Conservation (phyloP, 306 rosid species). For the Cyclanthera cordifolia region DNA sequence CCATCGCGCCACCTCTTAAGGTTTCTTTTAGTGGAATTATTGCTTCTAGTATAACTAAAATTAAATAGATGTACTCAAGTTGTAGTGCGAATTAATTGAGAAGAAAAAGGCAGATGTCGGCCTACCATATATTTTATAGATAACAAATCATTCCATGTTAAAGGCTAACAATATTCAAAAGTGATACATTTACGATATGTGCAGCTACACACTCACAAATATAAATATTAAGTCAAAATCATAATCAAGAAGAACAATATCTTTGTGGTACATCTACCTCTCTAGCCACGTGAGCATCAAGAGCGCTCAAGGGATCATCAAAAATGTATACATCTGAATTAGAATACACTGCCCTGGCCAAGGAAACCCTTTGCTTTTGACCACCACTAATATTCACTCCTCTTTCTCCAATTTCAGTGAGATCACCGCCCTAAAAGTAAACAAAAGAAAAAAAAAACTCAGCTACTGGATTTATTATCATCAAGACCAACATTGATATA, state of each 20-base stretch:
- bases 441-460: constrained; percentile 8
- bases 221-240: background rate
- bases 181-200: background rate
- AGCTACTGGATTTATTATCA: background rate
- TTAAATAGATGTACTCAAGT: background rate
- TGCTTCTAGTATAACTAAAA: background rate
- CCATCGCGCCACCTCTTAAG: no score
- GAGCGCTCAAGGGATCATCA: constrained; percentile 92
- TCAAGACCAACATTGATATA: constrained; percentile 7
- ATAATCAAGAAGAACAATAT: background rate
- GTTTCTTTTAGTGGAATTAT: background rate
- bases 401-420: constrained; percentile 89
- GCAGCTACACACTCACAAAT: background rate
- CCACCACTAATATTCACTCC: constrained; percentile 96
- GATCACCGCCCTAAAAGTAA: constrained; percentile 46
- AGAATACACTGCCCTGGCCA: constrained; percentile 87
- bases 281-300: constrained; percentile 76
- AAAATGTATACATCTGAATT: constrained; percentile 68
- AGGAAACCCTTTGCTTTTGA: constrained; percentile 86
- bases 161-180: background rate
- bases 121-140: background rate
- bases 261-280: constrained; percentile 32
- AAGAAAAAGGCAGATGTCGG: background rate
- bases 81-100: background rate
- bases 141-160: background rate